phyloP scores from a whole-genome alignment of 1,284 basidiomycete species.

The Schizophyllum amplum region DNA sequence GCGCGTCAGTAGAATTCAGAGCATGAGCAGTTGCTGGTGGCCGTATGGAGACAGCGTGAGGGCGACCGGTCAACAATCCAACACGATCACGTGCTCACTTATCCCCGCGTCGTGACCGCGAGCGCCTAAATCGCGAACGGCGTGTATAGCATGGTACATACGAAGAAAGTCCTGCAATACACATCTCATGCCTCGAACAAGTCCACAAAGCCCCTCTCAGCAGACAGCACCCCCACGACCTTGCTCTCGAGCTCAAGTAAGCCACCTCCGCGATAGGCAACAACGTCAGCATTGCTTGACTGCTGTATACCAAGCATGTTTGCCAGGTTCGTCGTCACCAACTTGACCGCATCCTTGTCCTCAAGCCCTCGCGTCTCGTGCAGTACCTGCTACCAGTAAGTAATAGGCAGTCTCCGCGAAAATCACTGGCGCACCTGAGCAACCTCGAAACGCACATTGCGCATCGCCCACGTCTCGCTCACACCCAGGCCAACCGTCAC shows the following conservation, averaged over 20 bases:
- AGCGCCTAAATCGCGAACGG: too few relatives aligned
- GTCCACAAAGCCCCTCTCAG: constrained; percentile 38
- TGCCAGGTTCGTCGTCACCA: constrained; percentile 44
- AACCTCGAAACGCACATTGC: constrained; percentile 68
- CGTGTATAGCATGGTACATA: background rate
- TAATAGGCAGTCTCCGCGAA: background rate
- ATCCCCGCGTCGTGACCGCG: too few relatives aligned
- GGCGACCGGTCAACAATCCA: background rate
- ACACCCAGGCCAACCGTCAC: constrained; percentile 74
- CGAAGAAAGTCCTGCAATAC: too few relatives aligned
- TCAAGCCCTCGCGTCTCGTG: constrained; percentile 36
- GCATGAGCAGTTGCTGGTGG: background rate
- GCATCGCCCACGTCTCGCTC: constrained; percentile 51
- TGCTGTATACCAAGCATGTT: constrained; percentile 55
- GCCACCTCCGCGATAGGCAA: constrained; percentile 56
- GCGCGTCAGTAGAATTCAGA: background rate
- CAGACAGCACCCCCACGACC: constrained; percentile 51
- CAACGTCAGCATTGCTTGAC: constrained; percentile 44
- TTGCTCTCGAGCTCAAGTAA: constrained; percentile 55
- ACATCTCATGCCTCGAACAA: constrained; percentile 19
- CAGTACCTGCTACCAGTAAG: constrained; percentile 26
- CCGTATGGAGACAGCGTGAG: background rate
- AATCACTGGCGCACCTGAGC: constrained; percentile 45
- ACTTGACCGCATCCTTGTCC: constrained; percentile 30
- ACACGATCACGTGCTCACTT: background rate